Evolutionary conservation across 345 rosid genomes (phyloP), one percentile per base, ranked within the genome.

Genomic region (Lagerstroemia speciosa): DNA sequence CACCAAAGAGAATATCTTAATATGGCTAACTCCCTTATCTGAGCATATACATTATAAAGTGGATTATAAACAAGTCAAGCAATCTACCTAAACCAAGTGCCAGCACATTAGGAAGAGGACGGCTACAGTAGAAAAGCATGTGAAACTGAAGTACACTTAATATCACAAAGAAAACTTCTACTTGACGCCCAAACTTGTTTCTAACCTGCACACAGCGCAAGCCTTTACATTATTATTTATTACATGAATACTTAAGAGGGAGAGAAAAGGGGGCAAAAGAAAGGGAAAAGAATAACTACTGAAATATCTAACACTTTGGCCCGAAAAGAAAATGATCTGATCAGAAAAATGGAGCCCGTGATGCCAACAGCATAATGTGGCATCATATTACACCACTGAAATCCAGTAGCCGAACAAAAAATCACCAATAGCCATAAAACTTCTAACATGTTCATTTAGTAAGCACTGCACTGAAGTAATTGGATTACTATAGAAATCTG

Each of bases 101-200:
- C 63, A 94, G 83, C 43, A 88, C 77, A 76, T 94, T 94, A 55
- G 99, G 99, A 72, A 91, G 97, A 72, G 92, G 80, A 72, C 96
- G 97, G 64, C 95, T 84, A 84, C 88, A 91, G 79, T 91, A 94
- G 84, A 91, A 94, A 72, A 94, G 84, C 76, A 91, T 72, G 82
- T 94, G 99, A 83, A 94, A 91, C 83, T 94, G 99, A 69, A 89
- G 67, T 15, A 77, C 87, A 72, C 90, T 87, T 75, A 94, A 78
- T 74, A 89, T 72, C 38, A 88, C 89, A 83, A 91, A 91, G 88
- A 94, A 91, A 71, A 89, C 89, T 78, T 89, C 99, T 76, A 89
- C 98, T 86, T 88, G 98, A 76, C 20, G 81, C 37, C 99, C 99
- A 80, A 94, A 94, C 75, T 84, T 86, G 50, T 73, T 60, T 74